phyloP scores from a whole-genome alignment of 2,329 filamentous ascomycete genomes.

The Oidium heveae region DNA sequence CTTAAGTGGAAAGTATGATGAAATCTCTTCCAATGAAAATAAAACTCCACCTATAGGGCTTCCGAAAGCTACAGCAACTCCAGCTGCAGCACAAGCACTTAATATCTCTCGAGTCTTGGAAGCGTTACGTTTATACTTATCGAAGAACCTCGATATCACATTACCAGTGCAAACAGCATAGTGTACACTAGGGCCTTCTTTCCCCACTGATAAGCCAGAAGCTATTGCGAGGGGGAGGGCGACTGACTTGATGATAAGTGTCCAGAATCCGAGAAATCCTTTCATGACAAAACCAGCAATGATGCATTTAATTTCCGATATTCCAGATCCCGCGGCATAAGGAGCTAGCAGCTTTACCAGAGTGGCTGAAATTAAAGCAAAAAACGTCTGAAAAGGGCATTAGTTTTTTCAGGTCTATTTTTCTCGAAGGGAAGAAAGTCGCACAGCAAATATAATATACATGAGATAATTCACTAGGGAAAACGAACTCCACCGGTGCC shows the following conservation, averaged over 20 bases:
- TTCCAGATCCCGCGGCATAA: slow-evolving; percentile 87
- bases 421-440: slow-evolving; percentile 9
- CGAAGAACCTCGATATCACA: slow-evolving; percentile 78
- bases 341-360: slow-evolving; percentile 82
- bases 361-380: slow-evolving; percentile 58
- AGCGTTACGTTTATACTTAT: slow-evolving; percentile 75
- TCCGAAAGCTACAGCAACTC: slow-evolving; percentile 88
- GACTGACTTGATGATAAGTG: slow-evolving; percentile 80
- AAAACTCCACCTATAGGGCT: slow-evolving; percentile 91
- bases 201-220: slow-evolving; percentile 81
- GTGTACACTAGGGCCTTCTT: slow-evolving; percentile 95
- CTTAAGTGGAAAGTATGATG: slow-evolving; percentile 84
- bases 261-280: slow-evolving; percentile 80
- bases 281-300: slow-evolving; percentile 99
- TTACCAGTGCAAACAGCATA: slow-evolving; percentile 96
- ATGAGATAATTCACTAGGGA: slow-evolving; percentile 60
- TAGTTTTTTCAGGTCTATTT: slow-evolving; percentile 3
- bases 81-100: slow-evolving; percentile 80
- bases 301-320: slow-evolving; percentile 98
- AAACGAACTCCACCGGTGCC: slow-evolving; percentile 70
- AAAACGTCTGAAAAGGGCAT: slow-evolving; percentile 29
- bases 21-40: slow-evolving; percentile 89
- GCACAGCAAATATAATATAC: slow-evolving; percentile 65
- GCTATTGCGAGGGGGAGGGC: slow-evolving; percentile 78
- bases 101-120: slow-evolving; percentile 88